These are phyloP conservation scores for Lachnum nothofagi DNA, from an alignment of 2,329 filamentous ascomycete genomes.

Conservation along the genomic window DNA sequence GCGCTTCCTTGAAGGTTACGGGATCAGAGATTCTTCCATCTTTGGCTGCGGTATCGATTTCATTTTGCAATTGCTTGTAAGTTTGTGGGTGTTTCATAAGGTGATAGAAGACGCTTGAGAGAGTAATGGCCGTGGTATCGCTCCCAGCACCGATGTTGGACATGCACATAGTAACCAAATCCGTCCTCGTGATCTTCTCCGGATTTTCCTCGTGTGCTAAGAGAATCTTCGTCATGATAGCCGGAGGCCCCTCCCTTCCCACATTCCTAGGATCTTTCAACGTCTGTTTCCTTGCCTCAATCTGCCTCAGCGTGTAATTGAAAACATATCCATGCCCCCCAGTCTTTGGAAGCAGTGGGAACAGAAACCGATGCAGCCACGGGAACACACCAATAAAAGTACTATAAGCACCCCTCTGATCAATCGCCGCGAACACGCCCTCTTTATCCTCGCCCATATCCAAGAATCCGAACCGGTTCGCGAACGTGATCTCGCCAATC, in stretches of 20 bases:
- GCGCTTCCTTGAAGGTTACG: conserved; percentile 36
- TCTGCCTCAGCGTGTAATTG: conserved; percentile 18
- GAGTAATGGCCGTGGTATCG: conserved; percentile 45
- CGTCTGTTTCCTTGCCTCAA: conserved; percentile 13
- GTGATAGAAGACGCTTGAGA: conserved; percentile 41
- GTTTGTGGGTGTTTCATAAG: conserved; percentile 34
- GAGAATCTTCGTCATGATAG: conserved; percentile 42
- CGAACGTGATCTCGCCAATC: conserved; percentile 47
- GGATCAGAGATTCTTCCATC: conserved; percentile 20
- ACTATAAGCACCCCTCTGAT: conserved; percentile 35
- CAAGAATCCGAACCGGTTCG: conserved; percentile 40
- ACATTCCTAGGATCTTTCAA: conserved; percentile 16
- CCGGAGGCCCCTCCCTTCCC: conserved; percentile 17
- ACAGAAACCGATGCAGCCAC: conserved; percentile 35
- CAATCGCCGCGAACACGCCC: conserved; percentile 38
- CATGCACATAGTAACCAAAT: conserved; percentile 23
- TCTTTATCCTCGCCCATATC: conserved; percentile 43
- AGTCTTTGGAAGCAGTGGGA: conserved; percentile 22
- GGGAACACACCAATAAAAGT: conserved; percentile 41
- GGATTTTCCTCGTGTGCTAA: conserved; percentile 33
- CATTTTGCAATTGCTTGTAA: conserved; percentile 26
- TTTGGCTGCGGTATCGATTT: conserved; percentile 27
- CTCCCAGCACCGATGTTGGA: conserved; percentile 32
- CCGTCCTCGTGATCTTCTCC: conserved; percentile 34
- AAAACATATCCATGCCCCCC: conserved; percentile 19